A percentile compares a stretch with the other conserved stretches of the same genome.
These are phyloP conservation scores for Bidens hawaiensis DNA, from an alignment of 140 eudicot species.

Conservation along the genomic window DNA sequence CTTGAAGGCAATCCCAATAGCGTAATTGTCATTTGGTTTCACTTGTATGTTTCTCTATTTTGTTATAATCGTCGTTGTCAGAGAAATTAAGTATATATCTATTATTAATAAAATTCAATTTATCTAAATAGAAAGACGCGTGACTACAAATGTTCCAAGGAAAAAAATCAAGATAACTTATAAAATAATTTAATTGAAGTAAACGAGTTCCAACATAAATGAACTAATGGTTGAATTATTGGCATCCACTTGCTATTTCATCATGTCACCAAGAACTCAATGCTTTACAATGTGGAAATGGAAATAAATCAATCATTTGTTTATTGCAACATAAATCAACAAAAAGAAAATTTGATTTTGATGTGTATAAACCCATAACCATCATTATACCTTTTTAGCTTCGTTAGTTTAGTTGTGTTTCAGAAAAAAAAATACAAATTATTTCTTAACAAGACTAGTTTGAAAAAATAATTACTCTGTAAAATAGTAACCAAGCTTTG, in stretches of 20 bases:
- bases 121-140: no score
- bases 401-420: neutral
- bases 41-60: no score
- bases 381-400: neutral
- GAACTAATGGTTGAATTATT: constrained; percentile 23
- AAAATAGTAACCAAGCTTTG: no score
- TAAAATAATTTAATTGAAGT: neutral
- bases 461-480: neutral
- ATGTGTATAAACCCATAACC: neutral
- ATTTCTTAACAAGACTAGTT: neutral
- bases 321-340: constrained; percentile 9
- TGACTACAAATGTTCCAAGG: no score
- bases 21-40: no score
- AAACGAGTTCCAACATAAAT: constrained; percentile 3
- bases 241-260: constrained; percentile 23
- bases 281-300: constrained; percentile 16
- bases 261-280: constrained; percentile 21
- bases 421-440: neutral
- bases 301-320: constrained; percentile 20
- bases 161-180: no score
- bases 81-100: no score
- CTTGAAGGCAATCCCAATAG: no score
- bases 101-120: no score
- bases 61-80: no score
- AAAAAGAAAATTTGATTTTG: constrained; percentile 13